Conservation (phyloP, 2,329 filamentous ascomycete species). For the Aspergillus candidus region DNA sequence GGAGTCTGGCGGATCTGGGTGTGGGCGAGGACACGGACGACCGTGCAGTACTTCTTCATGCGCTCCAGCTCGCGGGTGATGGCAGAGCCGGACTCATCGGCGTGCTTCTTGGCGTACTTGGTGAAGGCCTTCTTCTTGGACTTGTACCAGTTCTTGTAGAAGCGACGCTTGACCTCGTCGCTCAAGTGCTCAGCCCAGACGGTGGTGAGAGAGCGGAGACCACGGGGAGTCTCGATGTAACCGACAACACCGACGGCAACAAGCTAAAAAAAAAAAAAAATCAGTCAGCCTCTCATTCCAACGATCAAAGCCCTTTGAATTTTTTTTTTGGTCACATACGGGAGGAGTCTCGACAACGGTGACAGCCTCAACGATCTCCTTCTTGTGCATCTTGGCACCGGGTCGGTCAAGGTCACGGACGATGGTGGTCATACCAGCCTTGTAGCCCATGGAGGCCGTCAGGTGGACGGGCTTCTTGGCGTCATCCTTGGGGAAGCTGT, state of each 20-base stretch:
- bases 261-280: constrained; percentile 60
- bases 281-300: constrained; percentile 1
- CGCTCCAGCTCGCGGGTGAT: constrained; percentile 97
- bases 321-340: constrained; percentile 56
- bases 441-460: constrained; percentile 97
- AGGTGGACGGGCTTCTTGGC: constrained; percentile 99
- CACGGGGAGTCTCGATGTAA: constrained; percentile 99
- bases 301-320: constrained; percentile 14
- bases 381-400: constrained; percentile 99
- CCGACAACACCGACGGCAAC: constrained; percentile 99
- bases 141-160: constrained; percentile 99
- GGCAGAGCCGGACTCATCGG: constrained; percentile 81
- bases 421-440: constrained; percentile 99
- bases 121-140: constrained; percentile 99
- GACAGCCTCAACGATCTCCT: constrained; percentile 88
- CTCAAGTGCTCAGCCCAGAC: constrained; percentile 99
- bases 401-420: constrained; percentile 98
- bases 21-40: constrained; percentile 98
- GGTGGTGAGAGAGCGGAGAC: constrained; percentile 97
- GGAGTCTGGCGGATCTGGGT: constrained; percentile 99
- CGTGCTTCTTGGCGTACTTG: constrained; percentile 99
- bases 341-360: constrained; percentile 88
- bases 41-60: constrained; percentile 99
- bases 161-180: constrained; percentile 98
- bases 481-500: constrained; percentile 99